These are phyloP conservation scores for Nemania bipapillata DNA, from an alignment of 2,329 filamentous ascomycete species.

Conservation along the genomic window DNA sequence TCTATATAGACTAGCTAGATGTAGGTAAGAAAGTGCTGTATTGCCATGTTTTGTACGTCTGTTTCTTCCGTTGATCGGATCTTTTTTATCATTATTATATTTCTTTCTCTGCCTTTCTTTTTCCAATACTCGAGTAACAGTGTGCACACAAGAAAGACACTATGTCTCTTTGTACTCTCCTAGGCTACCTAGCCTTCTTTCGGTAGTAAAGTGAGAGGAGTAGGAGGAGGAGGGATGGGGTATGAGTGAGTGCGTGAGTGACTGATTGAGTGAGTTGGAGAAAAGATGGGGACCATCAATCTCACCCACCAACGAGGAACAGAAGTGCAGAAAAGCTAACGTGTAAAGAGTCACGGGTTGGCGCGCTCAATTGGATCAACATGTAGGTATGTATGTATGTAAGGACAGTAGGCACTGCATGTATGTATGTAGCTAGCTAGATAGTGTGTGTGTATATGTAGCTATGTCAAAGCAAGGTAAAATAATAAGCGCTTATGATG, in stretches of 20 bases:
- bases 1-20: background rate
- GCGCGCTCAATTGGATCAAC: conserved; percentile 11
- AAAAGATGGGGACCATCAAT: conserved; percentile 33
- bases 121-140: background rate
- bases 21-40: background rate
- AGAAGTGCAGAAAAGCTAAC: background rate
- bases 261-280: conserved; percentile 27
- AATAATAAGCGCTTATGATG: conserved; percentile 16
- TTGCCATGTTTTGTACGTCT: background rate
- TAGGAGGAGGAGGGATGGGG: background rate
- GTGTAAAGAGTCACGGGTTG: conserved; percentile 24
- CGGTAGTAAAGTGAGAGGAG: background rate
- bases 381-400: conserved; percentile 1
- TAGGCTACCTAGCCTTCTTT: background rate
- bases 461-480: background rate
- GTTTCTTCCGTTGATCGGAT: conserved; percentile 11
- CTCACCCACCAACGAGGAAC: conserved; percentile 23
- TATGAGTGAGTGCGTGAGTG: background rate
- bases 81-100: background rate
- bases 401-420: too few species aligned
- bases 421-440: too few species aligned
- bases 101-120: background rate
- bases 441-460: background rate
- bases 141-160: background rate
- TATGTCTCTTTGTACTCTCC: conserved; percentile 3